Conservation (phyloP, 768 basidiomycete species). For the Vishniacozyma victoriae region DNA sequence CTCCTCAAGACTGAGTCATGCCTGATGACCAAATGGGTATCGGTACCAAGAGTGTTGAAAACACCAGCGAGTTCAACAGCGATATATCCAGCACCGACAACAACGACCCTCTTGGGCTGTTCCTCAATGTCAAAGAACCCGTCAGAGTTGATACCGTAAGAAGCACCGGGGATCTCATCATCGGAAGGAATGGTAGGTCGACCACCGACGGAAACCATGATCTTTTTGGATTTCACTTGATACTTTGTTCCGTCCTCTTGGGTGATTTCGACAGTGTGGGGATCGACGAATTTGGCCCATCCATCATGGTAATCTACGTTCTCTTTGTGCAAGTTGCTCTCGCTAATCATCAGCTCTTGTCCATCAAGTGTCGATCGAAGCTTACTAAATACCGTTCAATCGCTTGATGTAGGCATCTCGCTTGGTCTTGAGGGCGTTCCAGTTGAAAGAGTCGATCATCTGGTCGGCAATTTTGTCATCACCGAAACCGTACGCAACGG, state of each 20-base stretch:
- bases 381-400: constrained; percentile 76
- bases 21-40: constrained; percentile 88
- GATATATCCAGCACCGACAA: constrained; percentile 96
- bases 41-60: constrained; percentile 79
- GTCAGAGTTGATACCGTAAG: constrained; percentile 81
- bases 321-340: constrained; percentile 78
- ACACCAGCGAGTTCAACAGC: constrained; percentile 95
- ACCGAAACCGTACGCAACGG: constrained; percentile 57
- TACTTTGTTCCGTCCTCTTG: constrained; percentile 60
- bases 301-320: constrained; percentile 82
- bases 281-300: constrained; percentile 63
- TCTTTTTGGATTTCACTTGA: constrained; percentile 65
- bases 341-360: constrained; percentile 42
- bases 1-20: constrained; percentile 82
- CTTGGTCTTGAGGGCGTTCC: constrained; percentile 84
- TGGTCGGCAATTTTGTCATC: constrained; percentile 52
- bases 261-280: constrained; percentile 67
- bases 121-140: constrained; percentile 89
- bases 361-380: neutral
- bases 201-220: constrained; percentile 82
- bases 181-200: constrained; percentile 73
- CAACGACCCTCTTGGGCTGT: constrained; percentile 86
- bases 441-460: constrained; percentile 59
- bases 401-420: constrained; percentile 90
- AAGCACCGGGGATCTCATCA: constrained; percentile 74